Evolutionary conservation across 1,139 yeast species (phyloP).

Genomic region (Geotrichum europaeum): DNA sequence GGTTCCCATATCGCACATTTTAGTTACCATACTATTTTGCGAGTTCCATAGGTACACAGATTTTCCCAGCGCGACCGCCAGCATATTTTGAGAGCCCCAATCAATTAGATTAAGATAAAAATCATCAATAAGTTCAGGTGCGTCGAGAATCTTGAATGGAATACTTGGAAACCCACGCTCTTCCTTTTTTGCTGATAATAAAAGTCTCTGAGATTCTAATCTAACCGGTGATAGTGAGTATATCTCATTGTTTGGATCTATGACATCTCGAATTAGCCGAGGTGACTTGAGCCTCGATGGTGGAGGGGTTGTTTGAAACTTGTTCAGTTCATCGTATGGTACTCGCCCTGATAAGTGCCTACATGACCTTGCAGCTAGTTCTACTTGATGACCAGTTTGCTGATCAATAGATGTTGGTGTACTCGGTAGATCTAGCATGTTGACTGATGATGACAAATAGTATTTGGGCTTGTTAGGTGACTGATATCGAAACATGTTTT

Average conservation of each 20-base stretch:
- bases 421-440: not conserved
- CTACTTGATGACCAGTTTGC: not conserved
- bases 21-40: slow-evolving; percentile 71
- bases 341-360: not conserved
- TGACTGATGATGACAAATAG: not conserved
- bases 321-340: not conserved
- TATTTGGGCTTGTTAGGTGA: slow-evolving; percentile 23
- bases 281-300: not conserved
- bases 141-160: slow-evolving; percentile 91
- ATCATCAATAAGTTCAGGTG: slow-evolving; percentile 93
- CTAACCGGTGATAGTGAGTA: slow-evolving; percentile 71
- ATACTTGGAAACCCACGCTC: slow-evolving; percentile 74
- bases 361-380: not conserved
- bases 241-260: slow-evolving; percentile 60
- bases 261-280: not conserved
- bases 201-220: slow-evolving; percentile 50
- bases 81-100: slow-evolving; percentile 87
- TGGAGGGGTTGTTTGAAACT: not conserved
- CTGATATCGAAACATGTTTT: slow-evolving; percentile 30
- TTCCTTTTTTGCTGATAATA: slow-evolving; percentile 36
- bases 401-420: not conserved
- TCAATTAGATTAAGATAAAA: slow-evolving; percentile 87
- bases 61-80: slow-evolving; percentile 88
- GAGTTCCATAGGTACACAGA: slow-evolving; percentile 92
- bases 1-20: slow-evolving; percentile 63